Evolutionary conservation across 202 grass and related monocot species (phyloP), one percentile per base, ranked within the genome.

Genomic region (Digitaria exilis): DNA sequence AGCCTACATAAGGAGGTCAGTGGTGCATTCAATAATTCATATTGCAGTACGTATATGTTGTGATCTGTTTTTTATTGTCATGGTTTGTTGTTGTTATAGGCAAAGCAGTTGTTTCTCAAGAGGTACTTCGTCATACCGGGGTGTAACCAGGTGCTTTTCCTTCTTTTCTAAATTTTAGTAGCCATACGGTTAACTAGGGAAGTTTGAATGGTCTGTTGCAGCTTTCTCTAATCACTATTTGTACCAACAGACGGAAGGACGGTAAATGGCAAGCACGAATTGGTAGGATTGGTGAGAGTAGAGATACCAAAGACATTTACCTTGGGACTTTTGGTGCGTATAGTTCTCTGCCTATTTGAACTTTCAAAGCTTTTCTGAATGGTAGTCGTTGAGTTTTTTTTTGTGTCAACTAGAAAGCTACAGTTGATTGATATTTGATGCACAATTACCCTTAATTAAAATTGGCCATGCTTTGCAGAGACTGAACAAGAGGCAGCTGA

Each of bases 101-200:
- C 89, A 94, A 89, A 96, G 96, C 84, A 92, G 91, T 80, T 99
- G 93, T 88, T 99, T 99, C 89, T 99, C 96, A 18, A 99, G 96
- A 90, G 96, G 93, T 71, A 92, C 93, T 76, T 99, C 96, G 13
- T 66, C 69, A 73, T 99, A 96, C 39, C 89, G 96, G 80, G 96
- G 93, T 70, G 96, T 99, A 73, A 99, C 96, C 63, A 99, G 93
- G 93, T 98, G 74, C 34, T 84, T n/a, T 77, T 87, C 73, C 39
- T 83, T 37, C 59, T 34, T 34, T 44, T 24, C 22, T 67, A 49
- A 55, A 77, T 72, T 39, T 16, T 26, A 61, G 21, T 71, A 71
- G 32, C 34, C 55, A 66, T 49, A 34, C 28, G 11, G 24, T 69
- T 37, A 63, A 71, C 14, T 44, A 71, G 30, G 79, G 7, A 73